Conservation (phyloP, 163 green algal species). For the Coccomyxa subellipsoidea region DNA sequence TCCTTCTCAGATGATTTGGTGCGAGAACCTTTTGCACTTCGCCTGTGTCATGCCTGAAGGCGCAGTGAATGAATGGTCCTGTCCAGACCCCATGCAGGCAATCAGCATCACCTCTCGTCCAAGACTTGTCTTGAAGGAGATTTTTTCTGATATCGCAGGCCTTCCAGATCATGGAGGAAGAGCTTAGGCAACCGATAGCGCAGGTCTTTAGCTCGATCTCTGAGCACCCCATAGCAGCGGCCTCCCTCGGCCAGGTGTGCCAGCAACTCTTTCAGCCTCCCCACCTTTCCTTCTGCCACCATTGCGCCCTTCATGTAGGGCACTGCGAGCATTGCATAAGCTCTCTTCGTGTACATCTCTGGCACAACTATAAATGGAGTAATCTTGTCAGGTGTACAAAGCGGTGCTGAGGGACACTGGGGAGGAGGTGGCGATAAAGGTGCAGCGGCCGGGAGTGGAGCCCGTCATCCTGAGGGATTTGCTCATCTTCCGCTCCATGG, state of each 20-base stretch:
- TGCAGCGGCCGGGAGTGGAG: constrained; percentile 92
- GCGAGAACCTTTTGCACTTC: no score
- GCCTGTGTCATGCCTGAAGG: no score
- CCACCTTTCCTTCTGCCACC: not conserved
- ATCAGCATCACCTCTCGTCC: no score
- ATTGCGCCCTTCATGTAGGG: not conserved
- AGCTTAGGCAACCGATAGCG: constrained; percentile 82
- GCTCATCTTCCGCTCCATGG: constrained; percentile 84
- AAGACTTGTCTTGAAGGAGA: not conserved
- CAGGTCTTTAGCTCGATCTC: constrained; percentile 88
- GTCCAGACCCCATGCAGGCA: no score
- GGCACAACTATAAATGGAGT: not conserved
- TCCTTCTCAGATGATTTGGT: constrained; percentile 80
- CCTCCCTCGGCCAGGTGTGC: constrained; percentile 82
- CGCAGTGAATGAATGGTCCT: no score
- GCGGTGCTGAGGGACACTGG: constrained; percentile 80
- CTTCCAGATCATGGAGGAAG: constrained; percentile 88
- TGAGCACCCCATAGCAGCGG: constrained; percentile 83
- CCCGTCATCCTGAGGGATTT: constrained; percentile 92
- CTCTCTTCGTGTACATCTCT: not conserved
- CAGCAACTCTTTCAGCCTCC: not conserved
- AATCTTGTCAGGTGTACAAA: constrained; percentile 83
- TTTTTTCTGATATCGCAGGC: constrained; percentile 42
- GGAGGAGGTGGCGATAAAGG: constrained; percentile 87
- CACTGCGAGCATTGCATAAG: not conserved